Conservation (phyloP, 768 basidiomycete species). For the Megacollybia marginata region DNA sequence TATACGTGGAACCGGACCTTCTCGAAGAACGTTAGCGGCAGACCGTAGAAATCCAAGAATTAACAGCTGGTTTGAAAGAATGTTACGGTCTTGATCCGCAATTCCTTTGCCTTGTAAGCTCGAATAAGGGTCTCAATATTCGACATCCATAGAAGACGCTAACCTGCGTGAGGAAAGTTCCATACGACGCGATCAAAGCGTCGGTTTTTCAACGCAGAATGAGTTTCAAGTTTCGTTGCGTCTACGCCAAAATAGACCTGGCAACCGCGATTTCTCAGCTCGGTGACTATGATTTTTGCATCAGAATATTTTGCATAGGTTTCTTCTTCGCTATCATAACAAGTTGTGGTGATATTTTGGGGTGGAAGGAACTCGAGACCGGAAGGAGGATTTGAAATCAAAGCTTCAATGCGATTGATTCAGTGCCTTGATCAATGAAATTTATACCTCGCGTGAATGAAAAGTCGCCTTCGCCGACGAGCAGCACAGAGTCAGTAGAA, state of each 20-base stretch:
- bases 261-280: slow-evolving; percentile 51
- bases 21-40: slow-evolving; percentile 49
- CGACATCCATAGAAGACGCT: background rate
- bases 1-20: slow-evolving; percentile 46
- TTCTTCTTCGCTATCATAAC: slow-evolving; percentile 72
- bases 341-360: slow-evolving; percentile 73
- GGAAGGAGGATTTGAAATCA: slow-evolving; percentile 44
- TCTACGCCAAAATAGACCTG: slow-evolving; percentile 78
- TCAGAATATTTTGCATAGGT: slow-evolving; percentile 83
- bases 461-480: slow-evolving; percentile 94
- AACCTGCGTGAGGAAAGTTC: slow-evolving; percentile 98
- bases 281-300: slow-evolving; percentile 48
- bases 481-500: slow-evolving; percentile 57
- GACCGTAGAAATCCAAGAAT: slow-evolving; percentile 79
- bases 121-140: background rate
- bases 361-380: slow-evolving; percentile 47
- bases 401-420: slow-evolving; percentile 25
- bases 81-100: slow-evolving; percentile 89
- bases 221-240: slow-evolving; percentile 67
- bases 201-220: slow-evolving; percentile 46
- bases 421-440: too few species aligned
- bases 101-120: slow-evolving; percentile 68
- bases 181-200: slow-evolving; percentile 79
- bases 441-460: slow-evolving; percentile 57
- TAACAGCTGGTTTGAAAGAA: slow-evolving; percentile 80